Evolutionary conservation across 2,329 filamentous ascomycete species (phyloP).

Genomic region (Diplodia mutila): DNA sequence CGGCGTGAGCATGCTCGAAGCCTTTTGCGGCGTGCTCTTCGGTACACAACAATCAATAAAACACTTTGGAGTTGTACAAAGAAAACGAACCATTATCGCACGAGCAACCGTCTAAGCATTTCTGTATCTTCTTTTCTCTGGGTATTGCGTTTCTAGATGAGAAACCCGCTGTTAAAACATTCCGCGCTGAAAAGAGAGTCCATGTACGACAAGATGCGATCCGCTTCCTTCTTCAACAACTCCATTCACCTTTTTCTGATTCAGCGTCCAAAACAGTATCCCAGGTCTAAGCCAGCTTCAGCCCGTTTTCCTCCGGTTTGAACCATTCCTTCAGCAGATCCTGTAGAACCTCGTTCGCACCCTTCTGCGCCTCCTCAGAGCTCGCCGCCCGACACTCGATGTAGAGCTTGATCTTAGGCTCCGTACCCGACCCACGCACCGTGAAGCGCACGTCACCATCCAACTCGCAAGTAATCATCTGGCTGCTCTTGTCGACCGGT

Average conservation of each 20-base stretch:
- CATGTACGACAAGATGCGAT: neutral
- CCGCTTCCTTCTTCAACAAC: neutral
- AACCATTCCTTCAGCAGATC: conserved; percentile 57
- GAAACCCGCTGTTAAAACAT: neutral
- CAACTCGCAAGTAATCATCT: conserved; percentile 68
- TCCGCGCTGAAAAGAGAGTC: neutral
- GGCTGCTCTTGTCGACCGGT: conserved; percentile 59
- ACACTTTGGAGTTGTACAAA: neutral
- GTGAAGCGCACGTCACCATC: conserved; percentile 62
- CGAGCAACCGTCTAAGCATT: neutral
- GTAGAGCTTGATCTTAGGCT: conserved; percentile 68
- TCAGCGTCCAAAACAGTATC: neutral
- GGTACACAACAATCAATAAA: neutral
- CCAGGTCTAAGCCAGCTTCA: conserved; percentile 37
- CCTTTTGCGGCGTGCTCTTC: neutral
- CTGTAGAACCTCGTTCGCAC: conserved; percentile 51
- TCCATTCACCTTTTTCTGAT: neutral
- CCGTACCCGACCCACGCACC: conserved; percentile 64
- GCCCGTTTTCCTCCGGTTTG: conserved; percentile 42
- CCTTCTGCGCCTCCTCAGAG: conserved; percentile 47
- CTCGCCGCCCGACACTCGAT: conserved; percentile 53
- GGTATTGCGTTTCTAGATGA: neutral
- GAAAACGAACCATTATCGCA: neutral
- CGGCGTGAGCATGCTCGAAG: neutral
- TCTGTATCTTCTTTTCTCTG: neutral